Evolutionary conservation across 257 asterid genomes (phyloP).

Genomic region (Salvia miltiorrhiza): DNA sequence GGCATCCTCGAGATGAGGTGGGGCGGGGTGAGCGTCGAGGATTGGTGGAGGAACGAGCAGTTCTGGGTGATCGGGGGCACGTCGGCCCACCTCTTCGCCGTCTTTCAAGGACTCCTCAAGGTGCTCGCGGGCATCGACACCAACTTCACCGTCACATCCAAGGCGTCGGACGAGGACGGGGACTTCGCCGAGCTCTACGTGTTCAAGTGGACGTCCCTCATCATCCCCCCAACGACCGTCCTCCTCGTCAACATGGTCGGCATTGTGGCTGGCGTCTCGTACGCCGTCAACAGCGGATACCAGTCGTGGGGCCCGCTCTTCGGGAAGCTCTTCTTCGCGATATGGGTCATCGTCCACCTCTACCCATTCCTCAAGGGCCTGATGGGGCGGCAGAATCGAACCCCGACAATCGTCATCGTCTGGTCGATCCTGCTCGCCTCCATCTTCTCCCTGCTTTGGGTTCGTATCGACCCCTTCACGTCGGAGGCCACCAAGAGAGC

Average conservation of each 20-base stretch:
- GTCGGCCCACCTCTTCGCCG: conserved; percentile 88
- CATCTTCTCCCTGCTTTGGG: conserved; percentile 91
- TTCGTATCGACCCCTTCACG: conserved; percentile 81
- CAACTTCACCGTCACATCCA: conserved; percentile 82
- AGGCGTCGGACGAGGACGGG: conserved; percentile 78
- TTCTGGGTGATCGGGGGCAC: conserved; percentile 98
- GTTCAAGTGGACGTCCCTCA: conserved; percentile 87
- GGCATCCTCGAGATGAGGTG: conserved; percentile 89
- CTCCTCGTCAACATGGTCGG: conserved; percentile 76
- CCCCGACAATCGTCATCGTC: conserved; percentile 91
- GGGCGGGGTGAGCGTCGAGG: conserved; percentile 83
- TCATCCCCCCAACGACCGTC: conserved; percentile 88
- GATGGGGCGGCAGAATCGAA: conserved; percentile 77
- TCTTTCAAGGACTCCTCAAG: conserved; percentile 88
- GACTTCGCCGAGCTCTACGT: conserved; percentile 73
- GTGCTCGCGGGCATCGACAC: conserved; percentile 92
- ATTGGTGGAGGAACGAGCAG: conserved; percentile 96
- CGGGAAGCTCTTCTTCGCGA: conserved; percentile 72
- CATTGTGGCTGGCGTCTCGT: conserved; percentile 77
- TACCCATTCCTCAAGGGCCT: conserved; percentile 92
- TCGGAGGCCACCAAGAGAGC: conserved; percentile 44
- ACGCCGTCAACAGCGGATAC: conserved; percentile 81
- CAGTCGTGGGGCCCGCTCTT: conserved; percentile 93
- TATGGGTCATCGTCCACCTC: conserved; percentile 88
- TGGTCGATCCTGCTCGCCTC: conserved; percentile 96